Evolutionary conservation across 495 filamentous ascomycete genomes (phyloP), one percentile per base, ranked within the genome.

Genomic region (Darksidea phi): DNA sequence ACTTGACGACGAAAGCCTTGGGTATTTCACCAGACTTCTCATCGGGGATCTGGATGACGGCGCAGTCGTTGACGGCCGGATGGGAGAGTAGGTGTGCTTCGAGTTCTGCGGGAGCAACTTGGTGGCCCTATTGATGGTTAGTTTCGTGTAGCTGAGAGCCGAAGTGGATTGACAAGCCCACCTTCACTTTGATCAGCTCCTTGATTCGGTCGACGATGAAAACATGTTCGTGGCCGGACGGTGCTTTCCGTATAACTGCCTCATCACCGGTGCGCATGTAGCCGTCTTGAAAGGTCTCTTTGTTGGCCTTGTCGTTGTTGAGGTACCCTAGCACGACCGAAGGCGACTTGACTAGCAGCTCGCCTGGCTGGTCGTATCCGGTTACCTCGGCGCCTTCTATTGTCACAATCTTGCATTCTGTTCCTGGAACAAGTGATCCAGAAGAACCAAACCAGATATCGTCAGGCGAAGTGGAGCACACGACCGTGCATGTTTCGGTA

Each of bases 131-230:
- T 41, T 18, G 15, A 13, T 12, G 4, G 38, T 59, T 53, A 66
- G 50, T 37, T 15, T n/a, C 18, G 17, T 38, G 5, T 36, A 45
- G 13, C 52, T 37, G 1, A 36, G 50, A 50, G 52, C 26, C 3
- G 23, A 23, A 20, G 18, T 12, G 3, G 50, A 48, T 24, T 21
- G 28, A 67, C 13, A 20, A 17, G 13, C 80, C 41, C 73, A 90
- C 89, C 83, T 95, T 95, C 67, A 91, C 87, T 74, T 96, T 96
- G 76, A 96, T 95, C 53, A 96, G 76, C 73, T 96, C 91, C 78
- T 96, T 96, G 68, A 96, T 86, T 1, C 91, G 83, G 70, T 96
- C 91, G 2, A 91, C 88, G 42, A 96, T 88, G 63, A 86, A 85
- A 34, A 95, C 63, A 68, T 96, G 91, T 71, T 95, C 89, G 49